Percentiles rank a stretch among this genome's conserved stretches.
Evolutionary conservation across 805 yeast species (phyloP).

Genomic region (Lipomyces kockii): DNA sequence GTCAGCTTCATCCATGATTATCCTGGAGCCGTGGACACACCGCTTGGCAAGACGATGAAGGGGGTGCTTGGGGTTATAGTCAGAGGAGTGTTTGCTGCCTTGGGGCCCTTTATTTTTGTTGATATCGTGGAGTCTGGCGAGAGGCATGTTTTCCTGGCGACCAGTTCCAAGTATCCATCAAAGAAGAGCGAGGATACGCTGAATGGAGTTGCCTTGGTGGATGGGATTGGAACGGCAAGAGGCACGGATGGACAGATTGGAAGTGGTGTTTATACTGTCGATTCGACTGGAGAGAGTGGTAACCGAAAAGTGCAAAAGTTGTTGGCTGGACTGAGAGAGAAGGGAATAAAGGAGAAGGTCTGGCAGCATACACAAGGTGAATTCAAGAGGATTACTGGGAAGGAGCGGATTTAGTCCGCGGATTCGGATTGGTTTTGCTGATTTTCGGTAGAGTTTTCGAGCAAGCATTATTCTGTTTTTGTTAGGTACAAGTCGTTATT

Average conservation of each 20-base stretch:
- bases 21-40: constrained; percentile 8
- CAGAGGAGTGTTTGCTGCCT: not conserved
- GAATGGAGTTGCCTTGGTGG: constrained; percentile 6
- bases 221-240: not conserved
- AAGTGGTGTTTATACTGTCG: constrained; percentile 5
- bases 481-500: no score
- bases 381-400: no score
- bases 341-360: not conserved
- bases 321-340: constrained; percentile 1
- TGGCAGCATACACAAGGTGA: no score
- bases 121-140: constrained; percentile 4
- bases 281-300: constrained; percentile 3
- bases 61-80: not conserved
- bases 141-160: constrained; percentile 7
- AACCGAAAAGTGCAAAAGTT: not conserved
- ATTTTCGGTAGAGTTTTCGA: no score
- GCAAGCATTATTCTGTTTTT: no score
- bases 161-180: constrained; percentile 5
- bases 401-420: no score
- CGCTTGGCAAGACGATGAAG: not conserved
- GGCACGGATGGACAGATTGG: constrained; percentile 1
- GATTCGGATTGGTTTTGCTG: no score
- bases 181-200: not conserved
- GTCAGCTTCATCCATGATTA: constrained; percentile 9
- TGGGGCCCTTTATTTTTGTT: constrained; percentile 10